Conservation (phyloP, 148 eudicot species). For the Limonium bicolor region DNA sequence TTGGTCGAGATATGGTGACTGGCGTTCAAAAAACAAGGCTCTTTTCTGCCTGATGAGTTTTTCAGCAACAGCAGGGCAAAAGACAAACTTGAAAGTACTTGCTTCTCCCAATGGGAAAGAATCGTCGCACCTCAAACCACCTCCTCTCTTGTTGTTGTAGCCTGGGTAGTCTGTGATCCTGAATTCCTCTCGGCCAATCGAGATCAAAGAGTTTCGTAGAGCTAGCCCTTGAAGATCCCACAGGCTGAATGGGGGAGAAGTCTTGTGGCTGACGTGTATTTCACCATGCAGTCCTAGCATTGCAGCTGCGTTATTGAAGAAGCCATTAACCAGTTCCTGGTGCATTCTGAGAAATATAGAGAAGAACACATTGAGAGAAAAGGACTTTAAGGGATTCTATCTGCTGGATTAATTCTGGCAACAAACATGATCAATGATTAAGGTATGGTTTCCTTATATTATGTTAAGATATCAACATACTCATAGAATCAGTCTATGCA, state of each 20-base stretch:
- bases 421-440: too few species aligned
- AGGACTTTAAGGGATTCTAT: too few species aligned
- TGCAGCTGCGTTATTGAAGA: slow-evolving; percentile 10
- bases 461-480: too few species aligned
- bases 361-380: too few species aligned
- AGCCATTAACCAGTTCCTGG: slow-evolving; percentile 11
- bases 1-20: too few species aligned
- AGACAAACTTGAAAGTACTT: slow-evolving; percentile 5
- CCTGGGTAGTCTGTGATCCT: background rate
- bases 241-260: slow-evolving; percentile 6
- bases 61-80: slow-evolving; percentile 37
- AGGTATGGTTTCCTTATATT: too few species aligned
- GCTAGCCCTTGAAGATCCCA: slow-evolving; percentile 7
- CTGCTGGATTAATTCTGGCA: too few species aligned
- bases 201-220: background rate
- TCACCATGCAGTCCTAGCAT: slow-evolving; percentile 10
- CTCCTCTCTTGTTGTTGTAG: background rate
- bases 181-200: background rate
- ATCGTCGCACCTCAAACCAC: background rate
- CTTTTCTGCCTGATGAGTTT: too few species aligned
- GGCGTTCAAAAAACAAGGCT: too few species aligned
- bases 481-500: too few species aligned
- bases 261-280: slow-evolving; percentile 26
- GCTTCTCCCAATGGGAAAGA: background rate
- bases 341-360: slow-evolving; percentile 25